Percentiles rank a stretch among this genome's conserved stretches.
Conservation (phyloP, 2,329 filamentous ascomycete genomes). For the Cadophora gregata region DNA sequence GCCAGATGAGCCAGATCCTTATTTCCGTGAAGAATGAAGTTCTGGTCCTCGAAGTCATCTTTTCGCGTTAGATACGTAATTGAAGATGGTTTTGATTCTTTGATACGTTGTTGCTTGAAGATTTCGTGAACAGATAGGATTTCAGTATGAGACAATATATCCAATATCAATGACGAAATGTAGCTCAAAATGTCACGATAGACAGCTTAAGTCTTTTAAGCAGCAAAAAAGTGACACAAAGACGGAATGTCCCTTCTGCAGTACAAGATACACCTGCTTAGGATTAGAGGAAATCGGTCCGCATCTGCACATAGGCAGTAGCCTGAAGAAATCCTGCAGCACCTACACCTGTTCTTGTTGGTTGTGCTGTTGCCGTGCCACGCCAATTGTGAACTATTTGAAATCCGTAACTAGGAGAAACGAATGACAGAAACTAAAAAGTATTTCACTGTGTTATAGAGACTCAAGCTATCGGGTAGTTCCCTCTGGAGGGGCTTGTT, state of each 20-base stretch:
- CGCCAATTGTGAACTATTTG: neutral
- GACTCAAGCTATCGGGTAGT: neutral
- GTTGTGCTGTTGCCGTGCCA: neutral
- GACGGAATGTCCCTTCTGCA: neutral
- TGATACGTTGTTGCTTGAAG: neutral
- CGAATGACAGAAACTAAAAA: neutral
- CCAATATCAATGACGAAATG: neutral
- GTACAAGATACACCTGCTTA: neutral
- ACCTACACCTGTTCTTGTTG: neutral
- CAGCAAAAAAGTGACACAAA: neutral
- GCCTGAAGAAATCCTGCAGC: neutral
- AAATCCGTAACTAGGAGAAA: too few species aligned
- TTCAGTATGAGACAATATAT: neutral
- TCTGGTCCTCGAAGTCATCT: conserved; percentile 12
- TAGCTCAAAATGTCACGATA: neutral
- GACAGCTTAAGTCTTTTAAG: neutral
- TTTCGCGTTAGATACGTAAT: neutral
- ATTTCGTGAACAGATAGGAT: neutral
- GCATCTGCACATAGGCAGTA: neutral
- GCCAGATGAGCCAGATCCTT: conserved; percentile 21
- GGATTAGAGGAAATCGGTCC: neutral
- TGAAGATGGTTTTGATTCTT: neutral
- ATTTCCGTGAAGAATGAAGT: conserved; percentile 21
- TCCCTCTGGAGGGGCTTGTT: too few species aligned
- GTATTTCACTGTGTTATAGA: neutral